A percentile compares a stretch with the other conserved stretches of the same genome.
Conservation (phyloP, 208 protist species). For the Blastocrithidia nonstop region DNA sequence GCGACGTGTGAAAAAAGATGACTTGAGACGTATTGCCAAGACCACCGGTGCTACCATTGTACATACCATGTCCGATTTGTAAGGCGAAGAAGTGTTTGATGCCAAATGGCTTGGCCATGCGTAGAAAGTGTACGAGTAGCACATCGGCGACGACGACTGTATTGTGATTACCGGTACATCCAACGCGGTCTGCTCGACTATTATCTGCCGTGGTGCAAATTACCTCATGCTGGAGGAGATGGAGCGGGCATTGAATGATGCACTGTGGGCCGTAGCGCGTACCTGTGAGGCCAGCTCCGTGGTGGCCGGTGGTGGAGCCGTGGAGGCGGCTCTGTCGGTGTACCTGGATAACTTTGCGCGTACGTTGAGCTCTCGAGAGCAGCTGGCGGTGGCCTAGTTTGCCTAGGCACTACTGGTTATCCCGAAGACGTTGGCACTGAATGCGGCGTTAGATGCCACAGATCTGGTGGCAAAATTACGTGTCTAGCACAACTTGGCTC, state of each 20-base stretch:
- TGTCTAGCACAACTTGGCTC: constrained; percentile 86
- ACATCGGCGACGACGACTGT: constrained; percentile 95
- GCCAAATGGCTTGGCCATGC: constrained; percentile 85
- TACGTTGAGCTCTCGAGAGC: constrained; percentile 94
- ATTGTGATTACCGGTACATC: constrained; percentile 87
- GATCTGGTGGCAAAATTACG: constrained; percentile 97
- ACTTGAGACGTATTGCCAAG: constrained; percentile 95
- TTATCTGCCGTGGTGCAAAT: constrained; percentile 98
- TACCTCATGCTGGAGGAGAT: constrained; percentile 96
- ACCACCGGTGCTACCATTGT: constrained; percentile 91
- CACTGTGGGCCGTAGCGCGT: constrained; percentile 97
- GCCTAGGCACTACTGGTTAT: constrained; percentile 97
- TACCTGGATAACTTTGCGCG: constrained; percentile 97
- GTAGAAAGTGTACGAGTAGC: constrained; percentile 92
- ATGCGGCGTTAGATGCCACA: constrained; percentile 96
- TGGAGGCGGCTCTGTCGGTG: constrained; percentile 97
- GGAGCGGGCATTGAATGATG: constrained; percentile 97
- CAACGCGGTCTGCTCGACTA: constrained; percentile 83
- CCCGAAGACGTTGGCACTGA: constrained; percentile 97
- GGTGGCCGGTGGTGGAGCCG: constrained; percentile 96
- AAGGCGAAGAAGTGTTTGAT: constrained; percentile 96
- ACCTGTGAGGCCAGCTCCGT: constrained; percentile 95
- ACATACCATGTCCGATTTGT: constrained; percentile 91
- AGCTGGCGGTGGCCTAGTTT: constrained; percentile 98
- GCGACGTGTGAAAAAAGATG: constrained; percentile 92